Evolutionary conservation across 805 yeast genomes (phyloP).

Genomic region (Starmerella kuoi): DNA sequence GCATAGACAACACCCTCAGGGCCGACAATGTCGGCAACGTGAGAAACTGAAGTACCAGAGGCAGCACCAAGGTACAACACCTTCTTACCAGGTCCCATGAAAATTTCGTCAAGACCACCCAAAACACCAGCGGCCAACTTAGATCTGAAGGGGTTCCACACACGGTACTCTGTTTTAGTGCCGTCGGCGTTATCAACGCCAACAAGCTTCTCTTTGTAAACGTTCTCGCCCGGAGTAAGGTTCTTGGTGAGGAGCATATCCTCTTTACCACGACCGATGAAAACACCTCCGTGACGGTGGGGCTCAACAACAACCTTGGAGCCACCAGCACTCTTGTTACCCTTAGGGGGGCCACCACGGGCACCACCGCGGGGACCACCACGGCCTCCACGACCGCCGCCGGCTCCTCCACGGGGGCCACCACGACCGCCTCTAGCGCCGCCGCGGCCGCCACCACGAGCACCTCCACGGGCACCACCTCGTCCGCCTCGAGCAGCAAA

Average conservation of each 20-base stretch:
- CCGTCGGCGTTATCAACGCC: conserved; percentile 77
- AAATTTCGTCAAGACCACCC: conserved; percentile 98
- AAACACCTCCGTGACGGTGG: conserved; percentile 95
- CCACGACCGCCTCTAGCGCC: conserved; percentile 39
- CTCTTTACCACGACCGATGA: conserved; percentile 99
- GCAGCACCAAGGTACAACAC: conserved; percentile 98
- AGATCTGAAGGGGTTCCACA: conserved; percentile 99
- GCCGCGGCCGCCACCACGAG: conserved; percentile 45
- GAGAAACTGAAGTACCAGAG: conserved; percentile 97
- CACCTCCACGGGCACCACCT: conserved; percentile 38
- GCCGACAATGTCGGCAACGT: conserved; percentile 96
- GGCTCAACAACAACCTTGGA: conserved; percentile 97
- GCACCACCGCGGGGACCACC: conserved; percentile 35
- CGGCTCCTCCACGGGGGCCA: conserved; percentile 38
- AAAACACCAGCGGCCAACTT: conserved; percentile 99
- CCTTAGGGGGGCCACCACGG: conserved; percentile 42
- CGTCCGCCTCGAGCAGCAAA: conserved; percentile 37
- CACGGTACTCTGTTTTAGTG: conserved; percentile 96
- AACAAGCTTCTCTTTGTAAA: conserved; percentile 96
- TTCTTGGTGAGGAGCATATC: conserved; percentile 95
- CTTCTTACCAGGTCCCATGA: conserved; percentile 96
- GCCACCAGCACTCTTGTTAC: conserved; percentile 48
- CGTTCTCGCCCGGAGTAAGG: conserved; percentile 96
- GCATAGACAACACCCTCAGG: conserved; percentile 99
- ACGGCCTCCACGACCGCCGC: conserved; percentile 38